These are phyloP conservation scores for Lotmaria passim DNA, from an alignment of 208 protist genomes.

Conservation along the genomic window DNA sequence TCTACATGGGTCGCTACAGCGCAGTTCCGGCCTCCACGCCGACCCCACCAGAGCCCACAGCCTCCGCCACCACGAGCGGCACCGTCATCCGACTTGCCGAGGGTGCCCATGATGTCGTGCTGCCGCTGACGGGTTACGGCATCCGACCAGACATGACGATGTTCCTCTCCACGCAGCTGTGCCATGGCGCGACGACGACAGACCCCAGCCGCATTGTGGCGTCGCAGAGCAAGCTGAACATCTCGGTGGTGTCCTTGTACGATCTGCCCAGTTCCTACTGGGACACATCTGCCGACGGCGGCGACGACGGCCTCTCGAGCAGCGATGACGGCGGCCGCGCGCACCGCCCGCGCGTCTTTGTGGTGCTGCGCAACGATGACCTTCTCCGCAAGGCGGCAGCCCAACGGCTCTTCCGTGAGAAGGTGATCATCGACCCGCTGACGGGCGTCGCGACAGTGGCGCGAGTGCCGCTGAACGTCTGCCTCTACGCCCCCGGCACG, in stretches of 20 bases:
- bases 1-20: conserved; percentile 66
- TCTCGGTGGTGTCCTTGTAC: conserved; percentile 58
- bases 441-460: conserved; percentile 8
- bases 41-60: background rate
- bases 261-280: conserved; percentile 69
- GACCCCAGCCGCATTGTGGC: conserved; percentile 24
- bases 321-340: background rate
- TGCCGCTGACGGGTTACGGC: conserved; percentile 71
- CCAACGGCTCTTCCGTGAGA: conserved; percentile 43
- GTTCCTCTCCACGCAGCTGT: conserved; percentile 53
- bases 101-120: conserved; percentile 49
- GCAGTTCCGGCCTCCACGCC: conserved; percentile 19
- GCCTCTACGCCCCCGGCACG: conserved; percentile 71
- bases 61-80: conserved; percentile 12
- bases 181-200: conserved; percentile 26
- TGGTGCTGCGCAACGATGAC: conserved; percentile 43
- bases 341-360: conserved; percentile 35
- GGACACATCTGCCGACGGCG: background rate
- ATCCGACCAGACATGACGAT: conserved; percentile 61
- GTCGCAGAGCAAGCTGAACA: conserved; percentile 55
- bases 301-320: background rate
- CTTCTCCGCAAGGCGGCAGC: conserved; percentile 41
- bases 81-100: conserved; percentile 60
- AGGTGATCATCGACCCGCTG: conserved; percentile 9
- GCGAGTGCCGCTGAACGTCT: conserved; percentile 62